Conservation (phyloP, 805 yeast genomes). For the Saccharomyces jurei region DNA sequence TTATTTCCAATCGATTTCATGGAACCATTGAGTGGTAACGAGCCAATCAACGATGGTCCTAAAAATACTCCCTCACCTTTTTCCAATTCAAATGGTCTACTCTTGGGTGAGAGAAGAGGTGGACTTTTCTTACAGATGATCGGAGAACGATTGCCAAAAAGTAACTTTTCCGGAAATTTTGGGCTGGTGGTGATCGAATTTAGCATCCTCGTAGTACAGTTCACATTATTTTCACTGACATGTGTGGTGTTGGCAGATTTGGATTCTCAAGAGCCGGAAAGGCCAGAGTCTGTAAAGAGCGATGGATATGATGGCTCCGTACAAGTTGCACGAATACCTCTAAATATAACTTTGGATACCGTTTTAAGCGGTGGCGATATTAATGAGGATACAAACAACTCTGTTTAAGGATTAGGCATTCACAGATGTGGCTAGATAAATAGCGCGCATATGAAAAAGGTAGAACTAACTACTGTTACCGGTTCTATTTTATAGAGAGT, state of each 20-base stretch:
- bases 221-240: slow-evolving; percentile 20
- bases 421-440: background rate
- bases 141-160: slow-evolving; percentile 38
- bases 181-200: slow-evolving; percentile 23
- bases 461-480: background rate
- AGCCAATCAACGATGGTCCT: slow-evolving; percentile 15
- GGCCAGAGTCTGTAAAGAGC: slow-evolving; percentile 11
- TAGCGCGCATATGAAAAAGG: background rate
- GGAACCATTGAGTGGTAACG: slow-evolving; percentile 26
- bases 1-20: slow-evolving; percentile 32
- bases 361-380: background rate
- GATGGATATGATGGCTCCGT: slow-evolving; percentile 43
- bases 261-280: slow-evolving; percentile 10
- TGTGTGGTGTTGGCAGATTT: slow-evolving; percentile 22
- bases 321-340: slow-evolving; percentile 26
- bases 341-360: background rate
- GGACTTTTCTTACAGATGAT: slow-evolving; percentile 36
- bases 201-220: slow-evolving; percentile 22
- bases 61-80: slow-evolving; percentile 28
- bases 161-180: slow-evolving; percentile 28
- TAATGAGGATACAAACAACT: background rate
- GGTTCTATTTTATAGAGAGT: background rate
- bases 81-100: slow-evolving; percentile 16
- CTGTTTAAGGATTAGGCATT: background rate
- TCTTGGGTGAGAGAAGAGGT: slow-evolving; percentile 26